Percentiles rank a stretch among this genome's conserved stretches.
These are phyloP conservation scores for Obba rivulosa DNA, from an alignment of 768 basidiomycete genomes.

Conservation along the genomic window DNA sequence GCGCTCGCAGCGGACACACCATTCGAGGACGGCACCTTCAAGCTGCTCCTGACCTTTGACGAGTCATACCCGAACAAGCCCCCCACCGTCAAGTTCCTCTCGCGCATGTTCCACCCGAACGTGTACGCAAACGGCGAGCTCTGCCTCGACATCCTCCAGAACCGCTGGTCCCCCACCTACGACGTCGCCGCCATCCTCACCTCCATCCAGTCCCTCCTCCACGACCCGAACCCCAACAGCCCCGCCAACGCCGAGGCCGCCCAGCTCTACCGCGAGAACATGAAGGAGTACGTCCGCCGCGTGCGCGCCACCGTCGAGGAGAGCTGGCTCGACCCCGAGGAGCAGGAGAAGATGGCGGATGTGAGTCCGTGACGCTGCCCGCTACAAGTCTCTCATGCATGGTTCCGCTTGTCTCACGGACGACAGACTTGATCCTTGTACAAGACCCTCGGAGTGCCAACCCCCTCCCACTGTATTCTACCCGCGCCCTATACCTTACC, in stretches of 20 bases:
- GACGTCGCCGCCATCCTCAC: conserved; percentile 98
- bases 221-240: conserved; percentile 97
- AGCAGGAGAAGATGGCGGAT: conserved; percentile 54
- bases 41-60: conserved; percentile 90
- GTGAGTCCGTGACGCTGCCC: conserved; percentile 10
- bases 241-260: conserved; percentile 99
- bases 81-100: conserved; percentile 94
- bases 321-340: conserved; percentile 83
- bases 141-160: conserved; percentile 97
- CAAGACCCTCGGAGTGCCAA: too few species aligned
- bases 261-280: conserved; percentile 92
- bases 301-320: conserved; percentile 94
- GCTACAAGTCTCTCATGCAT: too few species aligned
- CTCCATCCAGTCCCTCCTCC: conserved; percentile 89
- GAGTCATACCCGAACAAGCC: conserved; percentile 99
- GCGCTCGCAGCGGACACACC: conserved; percentile 80
- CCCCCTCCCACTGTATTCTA: too few species aligned
- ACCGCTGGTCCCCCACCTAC: conserved; percentile 98
- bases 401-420: too few species aligned
- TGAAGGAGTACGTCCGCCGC: conserved; percentile 95
- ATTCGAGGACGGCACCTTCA: conserved; percentile 99
- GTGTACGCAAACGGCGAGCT: conserved; percentile 98
- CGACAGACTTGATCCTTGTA: too few species aligned
- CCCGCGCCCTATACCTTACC: too few species aligned
- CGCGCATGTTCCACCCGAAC: conserved; percentile 98